Conservation (phyloP, 306 rosid species). For the Luffa acutangula region DNA sequence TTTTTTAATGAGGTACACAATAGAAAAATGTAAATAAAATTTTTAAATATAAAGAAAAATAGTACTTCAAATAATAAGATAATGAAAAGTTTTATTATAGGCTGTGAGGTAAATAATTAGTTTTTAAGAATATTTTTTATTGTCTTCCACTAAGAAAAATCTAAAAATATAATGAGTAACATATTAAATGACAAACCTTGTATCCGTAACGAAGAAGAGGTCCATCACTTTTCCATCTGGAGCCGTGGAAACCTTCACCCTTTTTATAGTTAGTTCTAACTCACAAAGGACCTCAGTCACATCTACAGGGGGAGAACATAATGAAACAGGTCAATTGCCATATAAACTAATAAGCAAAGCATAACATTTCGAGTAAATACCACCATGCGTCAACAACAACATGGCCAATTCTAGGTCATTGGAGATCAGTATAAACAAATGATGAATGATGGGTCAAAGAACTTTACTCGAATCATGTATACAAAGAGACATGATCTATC, state of each 20-base stretch:
- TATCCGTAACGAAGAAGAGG: slow-evolving; percentile 47
- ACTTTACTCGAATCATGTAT: neutral
- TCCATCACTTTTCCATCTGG: slow-evolving; percentile 56
- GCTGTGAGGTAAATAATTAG: no score
- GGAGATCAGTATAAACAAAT: neutral
- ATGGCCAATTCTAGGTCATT: neutral
- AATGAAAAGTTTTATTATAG: no score
- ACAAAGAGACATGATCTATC: neutral
- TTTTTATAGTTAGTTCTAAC: slow-evolving; percentile 42
- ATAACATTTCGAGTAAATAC: neutral
- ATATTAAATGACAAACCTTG: slow-evolving; percentile 29
- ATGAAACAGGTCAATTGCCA: neutral
- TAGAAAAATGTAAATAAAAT: no score
- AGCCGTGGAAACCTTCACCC: slow-evolving; percentile 49
- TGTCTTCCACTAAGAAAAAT: no score
- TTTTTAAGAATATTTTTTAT: no score
- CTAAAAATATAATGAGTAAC: no score
- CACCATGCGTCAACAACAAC: neutral
- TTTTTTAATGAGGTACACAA: no score
- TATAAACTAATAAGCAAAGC: neutral
- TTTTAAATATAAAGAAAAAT: no score
- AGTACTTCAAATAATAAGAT: no score
- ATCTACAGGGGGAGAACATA: slow-evolving; percentile 19
- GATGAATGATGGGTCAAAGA: neutral
- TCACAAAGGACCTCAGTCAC: slow-evolving; percentile 45